Conservation (phyloP, 495 filamentous ascomycete species). For the Penicillium roqueforti region DNA sequence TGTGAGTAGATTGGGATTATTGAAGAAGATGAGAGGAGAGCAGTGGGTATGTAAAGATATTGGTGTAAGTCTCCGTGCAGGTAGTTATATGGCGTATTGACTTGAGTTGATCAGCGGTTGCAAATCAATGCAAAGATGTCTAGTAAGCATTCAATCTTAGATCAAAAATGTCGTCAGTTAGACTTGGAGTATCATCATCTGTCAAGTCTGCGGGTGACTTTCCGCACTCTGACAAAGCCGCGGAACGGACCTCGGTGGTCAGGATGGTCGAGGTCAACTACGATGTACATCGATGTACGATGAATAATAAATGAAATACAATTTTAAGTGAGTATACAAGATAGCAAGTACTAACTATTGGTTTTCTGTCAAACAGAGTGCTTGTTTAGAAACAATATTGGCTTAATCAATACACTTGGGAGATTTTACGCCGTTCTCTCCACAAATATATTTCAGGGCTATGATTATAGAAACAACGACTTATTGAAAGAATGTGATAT, state of each 20-base stretch:
- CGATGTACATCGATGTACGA: too few relatives aligned
- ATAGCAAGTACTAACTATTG: neutral
- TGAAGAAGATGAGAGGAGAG: neutral
- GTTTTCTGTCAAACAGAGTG: neutral
- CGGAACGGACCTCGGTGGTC: constrained; percentile 21
- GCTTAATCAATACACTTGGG: neutral
- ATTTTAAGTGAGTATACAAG: neutral
- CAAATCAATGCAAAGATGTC: constrained; percentile 11
- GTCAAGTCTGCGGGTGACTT: constrained; percentile 10
- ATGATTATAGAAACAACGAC: neutral
- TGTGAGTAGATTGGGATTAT: neutral
- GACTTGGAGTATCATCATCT: constrained; percentile 3
- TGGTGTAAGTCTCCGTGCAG: neutral
- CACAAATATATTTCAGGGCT: neutral
- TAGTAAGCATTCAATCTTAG: neutral
- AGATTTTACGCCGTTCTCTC: neutral
- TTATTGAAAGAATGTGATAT: neutral
- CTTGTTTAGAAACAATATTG: neutral
- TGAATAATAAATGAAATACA: neutral
- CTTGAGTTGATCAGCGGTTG: neutral
- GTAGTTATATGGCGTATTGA: neutral
- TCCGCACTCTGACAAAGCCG: constrained; percentile 40
- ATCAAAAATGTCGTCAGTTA: constrained; percentile 8
- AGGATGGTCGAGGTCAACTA: too few relatives aligned
- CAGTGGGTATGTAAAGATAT: neutral